Base-by-base conservation (phyloP, 257 asterid genomes). In the Solanum paucissectum region DNA sequence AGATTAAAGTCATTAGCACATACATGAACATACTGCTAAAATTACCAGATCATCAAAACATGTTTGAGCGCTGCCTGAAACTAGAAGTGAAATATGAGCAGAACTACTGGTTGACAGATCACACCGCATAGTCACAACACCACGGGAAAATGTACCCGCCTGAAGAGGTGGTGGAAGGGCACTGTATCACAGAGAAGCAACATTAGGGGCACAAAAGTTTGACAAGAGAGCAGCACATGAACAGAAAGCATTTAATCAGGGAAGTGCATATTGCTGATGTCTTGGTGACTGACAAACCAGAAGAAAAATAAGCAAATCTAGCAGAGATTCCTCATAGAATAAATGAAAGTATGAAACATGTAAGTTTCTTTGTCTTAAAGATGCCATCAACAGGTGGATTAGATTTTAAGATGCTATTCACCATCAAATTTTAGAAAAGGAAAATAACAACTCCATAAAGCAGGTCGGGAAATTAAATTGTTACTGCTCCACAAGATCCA, bases 101-200 rank as follows among this genome's bases (percentile, higher is more conserved):
- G 96, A 96, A 92, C 97, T 96, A 93, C 95, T 92, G 83, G 99
- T 97, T 9, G 99, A 93, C 87, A 97, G 86, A 91, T 97, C 99
- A 88, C 99, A 97, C 71, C 99, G 91, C 99, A 97, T 97, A 12
- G 99, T 97, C 74, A 97, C 98, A 7, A 97, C 99, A 87, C 98
- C 99, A 85, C 99, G 99, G 84, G 99, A 96, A 92, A 97, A 93
- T 81, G 95, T 91, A 88, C 94, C 98, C 76, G 98, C 99, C 93
- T 97, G 98, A 90, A 97, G 99, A 38, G 99, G 99, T 81, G 99
- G 99, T 87, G 99, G 99, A 87, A 96, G 94, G 38, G 99, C 98
- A 60, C 99, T 97, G 95, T 75, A 94, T 52, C 68, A 89, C 71
- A 86, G 34, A 86, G 84, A 42, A 86, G 88, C 84, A 71, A 11